phyloP scores from a whole-genome alignment of 148 eudicot species.

The Polygonum aviculare region DNA sequence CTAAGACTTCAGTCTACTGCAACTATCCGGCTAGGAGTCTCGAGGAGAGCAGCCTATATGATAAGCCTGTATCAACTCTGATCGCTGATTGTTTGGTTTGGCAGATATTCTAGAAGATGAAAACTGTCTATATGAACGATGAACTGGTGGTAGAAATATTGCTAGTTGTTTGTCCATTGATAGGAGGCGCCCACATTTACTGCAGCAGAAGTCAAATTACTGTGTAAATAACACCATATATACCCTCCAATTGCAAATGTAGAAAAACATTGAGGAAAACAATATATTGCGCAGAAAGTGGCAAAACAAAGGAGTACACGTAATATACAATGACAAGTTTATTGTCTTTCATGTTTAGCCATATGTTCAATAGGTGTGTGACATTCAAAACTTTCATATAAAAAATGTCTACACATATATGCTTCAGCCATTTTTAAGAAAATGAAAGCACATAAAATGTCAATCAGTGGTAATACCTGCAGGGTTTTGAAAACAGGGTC shows the following conservation, averaged over 20 bases:
- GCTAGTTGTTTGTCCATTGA: conserved; percentile 74
- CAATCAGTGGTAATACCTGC: conserved; percentile 41
- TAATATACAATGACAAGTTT: background rate
- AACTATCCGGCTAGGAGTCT: conserved; percentile 28
- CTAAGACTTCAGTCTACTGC: background rate
- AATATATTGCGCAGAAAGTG: conserved; percentile 3
- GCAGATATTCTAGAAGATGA: conserved; percentile 26
- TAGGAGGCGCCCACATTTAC: conserved; percentile 71
- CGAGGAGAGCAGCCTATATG: conserved; percentile 66
- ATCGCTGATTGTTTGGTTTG: conserved; percentile 21
- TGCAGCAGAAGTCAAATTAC: conserved; percentile 23
- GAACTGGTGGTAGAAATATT: conserved; percentile 66
- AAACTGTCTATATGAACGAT: conserved; percentile 53
- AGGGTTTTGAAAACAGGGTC: conserved; percentile 51
- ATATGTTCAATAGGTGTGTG: background rate
- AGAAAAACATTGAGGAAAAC: background rate
- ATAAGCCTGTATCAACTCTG: conserved; percentile 37
- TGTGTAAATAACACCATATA: background rate
- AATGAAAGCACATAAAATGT: background rate
- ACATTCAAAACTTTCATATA: background rate
- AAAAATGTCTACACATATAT: background rate
- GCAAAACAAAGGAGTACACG: background rate
- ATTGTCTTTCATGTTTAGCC: background rate
- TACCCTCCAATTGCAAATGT: background rate
- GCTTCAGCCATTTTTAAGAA: background rate